These are phyloP conservation scores for Polymyxa betae DNA, from an alignment of 208 protist species.

Conservation along the genomic window DNA sequence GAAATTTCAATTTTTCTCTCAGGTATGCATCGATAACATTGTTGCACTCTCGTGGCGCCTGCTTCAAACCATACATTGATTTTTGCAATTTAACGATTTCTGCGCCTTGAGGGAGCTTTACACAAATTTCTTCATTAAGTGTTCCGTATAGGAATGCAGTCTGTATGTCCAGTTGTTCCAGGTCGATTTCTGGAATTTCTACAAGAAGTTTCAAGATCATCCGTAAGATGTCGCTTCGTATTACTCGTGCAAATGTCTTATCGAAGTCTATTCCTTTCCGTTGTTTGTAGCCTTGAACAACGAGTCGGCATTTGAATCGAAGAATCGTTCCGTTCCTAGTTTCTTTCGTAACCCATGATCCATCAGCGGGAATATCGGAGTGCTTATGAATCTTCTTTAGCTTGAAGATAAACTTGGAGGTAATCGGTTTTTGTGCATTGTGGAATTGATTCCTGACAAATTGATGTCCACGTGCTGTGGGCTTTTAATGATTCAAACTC, in stretches of 20 bases:
- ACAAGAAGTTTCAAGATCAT: neutral
- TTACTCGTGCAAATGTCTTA: neutral
- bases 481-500: neutral
- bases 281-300: neutral
- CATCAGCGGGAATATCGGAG: neutral
- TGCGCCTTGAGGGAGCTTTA: neutral
- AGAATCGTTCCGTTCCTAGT: neutral
- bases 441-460: neutral
- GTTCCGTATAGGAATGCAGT: conserved; percentile 33
- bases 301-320: conserved; percentile 12
- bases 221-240: neutral
- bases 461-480: neutral
- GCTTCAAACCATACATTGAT: conserved; percentile 28
- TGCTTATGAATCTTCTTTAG: neutral
- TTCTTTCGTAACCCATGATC: neutral
- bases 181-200: neutral
- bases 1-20: neutral
- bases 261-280: neutral
- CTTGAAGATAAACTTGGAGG: neutral
- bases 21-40: conserved; percentile 20
- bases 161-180: neutral
- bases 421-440: neutral
- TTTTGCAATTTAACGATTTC: conserved; percentile 36
- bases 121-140: neutral
- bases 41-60: conserved; percentile 1